These are phyloP conservation scores for Candida awuae DNA, from an alignment of 805 yeast genomes.

Conservation along the genomic window DNA sequence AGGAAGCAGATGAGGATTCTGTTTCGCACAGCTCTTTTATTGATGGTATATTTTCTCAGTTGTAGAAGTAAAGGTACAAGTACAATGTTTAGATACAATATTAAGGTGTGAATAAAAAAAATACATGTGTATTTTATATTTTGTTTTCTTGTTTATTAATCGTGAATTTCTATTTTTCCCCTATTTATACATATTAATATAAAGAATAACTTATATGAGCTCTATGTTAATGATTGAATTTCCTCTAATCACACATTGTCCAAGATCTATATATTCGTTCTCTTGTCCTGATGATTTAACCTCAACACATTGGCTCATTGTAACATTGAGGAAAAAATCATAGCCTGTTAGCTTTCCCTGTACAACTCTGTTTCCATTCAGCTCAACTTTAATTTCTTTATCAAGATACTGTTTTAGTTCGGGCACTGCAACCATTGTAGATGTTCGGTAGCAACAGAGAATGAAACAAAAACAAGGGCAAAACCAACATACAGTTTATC, in stretches of 20 bases:
- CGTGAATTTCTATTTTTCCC: background rate
- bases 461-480: background rate
- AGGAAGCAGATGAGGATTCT: background rate
- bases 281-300: slow-evolving; percentile 3
- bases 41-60: slow-evolving; percentile 9
- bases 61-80: no score
- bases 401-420: slow-evolving; percentile 58
- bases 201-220: slow-evolving; percentile 20
- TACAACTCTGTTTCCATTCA: slow-evolving; percentile 72
- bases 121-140: background rate
- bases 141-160: background rate
- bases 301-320: slow-evolving; percentile 21
- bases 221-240: slow-evolving; percentile 46
- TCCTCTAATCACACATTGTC: slow-evolving; percentile 41
- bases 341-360: slow-evolving; percentile 81
- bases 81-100: no score
- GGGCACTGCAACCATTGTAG: slow-evolving; percentile 29
- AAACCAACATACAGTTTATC: no score
- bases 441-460: background rate
- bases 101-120: no score
- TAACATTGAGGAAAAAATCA: slow-evolving; percentile 45
- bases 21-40: slow-evolving; percentile 4
- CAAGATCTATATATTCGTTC: slow-evolving; percentile 19
- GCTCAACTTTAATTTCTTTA: slow-evolving; percentile 61
- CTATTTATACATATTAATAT: background rate